Evolutionary conservation across 352 stramenopile species (phyloP).

Genomic region (Globisporangium megalacanthum): DNA sequence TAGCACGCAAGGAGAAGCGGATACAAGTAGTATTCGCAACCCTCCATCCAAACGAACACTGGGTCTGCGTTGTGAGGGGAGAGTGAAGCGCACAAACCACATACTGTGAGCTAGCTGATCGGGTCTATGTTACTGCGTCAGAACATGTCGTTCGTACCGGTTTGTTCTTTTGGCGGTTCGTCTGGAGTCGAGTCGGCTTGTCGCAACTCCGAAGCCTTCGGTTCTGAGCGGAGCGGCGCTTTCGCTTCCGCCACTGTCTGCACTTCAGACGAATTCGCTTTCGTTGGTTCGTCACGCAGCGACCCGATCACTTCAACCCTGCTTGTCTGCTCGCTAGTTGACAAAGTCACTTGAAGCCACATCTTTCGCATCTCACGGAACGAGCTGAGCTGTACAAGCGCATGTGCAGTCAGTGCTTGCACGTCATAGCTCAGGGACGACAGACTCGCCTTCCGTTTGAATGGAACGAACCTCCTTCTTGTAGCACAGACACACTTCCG

Average conservation of each 20-base stretch:
- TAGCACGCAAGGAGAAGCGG: constrained; percentile 74
- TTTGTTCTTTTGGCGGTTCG: neutral
- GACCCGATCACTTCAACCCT: neutral
- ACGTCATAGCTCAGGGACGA: neutral
- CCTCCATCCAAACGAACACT: constrained; percentile 9
- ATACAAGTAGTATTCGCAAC: constrained; percentile 70
- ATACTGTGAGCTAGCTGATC: neutral
- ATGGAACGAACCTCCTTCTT: constrained; percentile 60
- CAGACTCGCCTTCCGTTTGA: neutral
- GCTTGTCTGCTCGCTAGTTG: neutral
- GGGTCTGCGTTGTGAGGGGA: neutral
- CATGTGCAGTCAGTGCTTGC: neutral
- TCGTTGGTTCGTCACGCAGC: too few species aligned
- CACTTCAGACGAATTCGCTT: neutral
- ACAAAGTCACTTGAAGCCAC: constrained; percentile 30
- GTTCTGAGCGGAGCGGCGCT: neutral
- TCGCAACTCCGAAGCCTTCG: constrained; percentile 7
- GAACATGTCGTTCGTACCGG: neutral
- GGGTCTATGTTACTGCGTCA: too few species aligned
- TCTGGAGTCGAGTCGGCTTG: constrained; percentile 1
- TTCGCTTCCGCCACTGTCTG: too few species aligned
- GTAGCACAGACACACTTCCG: constrained; percentile 77
- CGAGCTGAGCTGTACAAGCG: constrained; percentile 18
- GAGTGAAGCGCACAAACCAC: too few species aligned
- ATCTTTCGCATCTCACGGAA: constrained; percentile 33